phyloP scores from a whole-genome alignment of 2,329 filamentous ascomycete species.

The Aspergillus eucalypticola region DNA sequence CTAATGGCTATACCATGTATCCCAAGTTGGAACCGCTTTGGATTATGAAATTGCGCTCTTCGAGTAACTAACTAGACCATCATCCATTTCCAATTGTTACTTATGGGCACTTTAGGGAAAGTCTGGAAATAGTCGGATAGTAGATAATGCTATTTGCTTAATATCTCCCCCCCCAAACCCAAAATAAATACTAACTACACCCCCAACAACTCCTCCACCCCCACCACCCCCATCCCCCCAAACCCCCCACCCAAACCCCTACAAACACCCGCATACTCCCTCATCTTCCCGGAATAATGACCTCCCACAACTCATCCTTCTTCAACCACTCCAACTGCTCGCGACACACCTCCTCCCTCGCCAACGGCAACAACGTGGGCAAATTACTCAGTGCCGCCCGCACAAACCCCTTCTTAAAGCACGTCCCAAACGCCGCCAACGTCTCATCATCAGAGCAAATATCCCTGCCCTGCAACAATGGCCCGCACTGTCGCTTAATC shows the following conservation, averaged over 20 bases:
- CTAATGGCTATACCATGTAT: too few relatives aligned
- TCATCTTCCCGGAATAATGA: constrained; percentile 37
- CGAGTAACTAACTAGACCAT: too few relatives aligned
- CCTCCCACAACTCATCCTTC: constrained; percentile 35
- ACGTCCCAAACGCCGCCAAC: constrained; percentile 36
- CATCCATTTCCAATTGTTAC: too few relatives aligned
- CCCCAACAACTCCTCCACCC: constrained; percentile 15
- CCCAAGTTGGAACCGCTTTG: too few relatives aligned
- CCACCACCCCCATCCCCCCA: constrained; percentile 4
- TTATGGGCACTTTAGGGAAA: too few relatives aligned
- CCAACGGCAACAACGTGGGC: constrained; percentile 33
- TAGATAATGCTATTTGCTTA: too few relatives aligned
- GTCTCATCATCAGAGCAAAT: constrained; percentile 36
- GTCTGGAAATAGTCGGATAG: too few relatives aligned
- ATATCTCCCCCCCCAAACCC: too few relatives aligned
- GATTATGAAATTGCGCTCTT: too few relatives aligned
- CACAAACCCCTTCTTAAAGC: constrained; percentile 37
- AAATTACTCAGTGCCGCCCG: constrained; percentile 33
- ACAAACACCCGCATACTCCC: constrained; percentile 36
- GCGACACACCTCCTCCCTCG: constrained; percentile 31
- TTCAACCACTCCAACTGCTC: constrained; percentile 34
- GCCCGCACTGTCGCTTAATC: constrained; percentile 34
- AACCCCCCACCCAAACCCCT: constrained; percentile 19
- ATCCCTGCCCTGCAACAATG: constrained; percentile 31
- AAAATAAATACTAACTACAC: neutral